phyloP scores from a whole-genome alignment of 176 grass and related monocot species.

The Tillandsia leiboldiana region DNA sequence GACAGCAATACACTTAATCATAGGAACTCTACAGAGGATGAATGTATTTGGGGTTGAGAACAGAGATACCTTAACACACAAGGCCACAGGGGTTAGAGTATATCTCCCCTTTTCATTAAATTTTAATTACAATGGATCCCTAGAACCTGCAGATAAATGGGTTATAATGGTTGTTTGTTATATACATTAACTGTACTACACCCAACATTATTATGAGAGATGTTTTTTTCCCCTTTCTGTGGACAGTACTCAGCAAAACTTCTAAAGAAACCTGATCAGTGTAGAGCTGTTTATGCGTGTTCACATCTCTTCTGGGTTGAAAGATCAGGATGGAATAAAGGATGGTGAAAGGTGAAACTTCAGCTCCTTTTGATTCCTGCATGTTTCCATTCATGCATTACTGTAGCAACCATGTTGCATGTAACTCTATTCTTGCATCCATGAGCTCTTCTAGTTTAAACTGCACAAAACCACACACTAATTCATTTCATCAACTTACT shows the following conservation, averaged over 20 bases:
- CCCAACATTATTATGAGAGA: neutral
- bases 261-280: conserved; percentile 96
- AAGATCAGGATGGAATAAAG: conserved; percentile 94
- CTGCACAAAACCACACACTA: too few species aligned
- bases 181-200: neutral
- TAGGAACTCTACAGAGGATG: conserved; percentile 91
- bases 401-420: neutral
- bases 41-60: conserved; percentile 97
- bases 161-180: neutral
- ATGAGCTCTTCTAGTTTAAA: too few species aligned
- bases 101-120: conserved; percentile 21
- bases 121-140: conserved; percentile 3
- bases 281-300: conserved; percentile 96
- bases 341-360: conserved; percentile 87
- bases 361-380: neutral
- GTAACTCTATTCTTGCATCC: neutral
- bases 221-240: conserved; percentile 15
- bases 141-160: neutral
- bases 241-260: conserved; percentile 97
- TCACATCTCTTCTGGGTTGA: conserved; percentile 99
- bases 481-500: too few species aligned
- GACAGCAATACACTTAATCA: conserved; percentile 97
- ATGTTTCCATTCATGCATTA: neutral
- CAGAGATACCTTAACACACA: conserved; percentile 93
- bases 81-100: conserved; percentile 97